Evolutionary conservation across 805 yeast species (phyloP).

Genomic region (Starmerella roubikii): DNA sequence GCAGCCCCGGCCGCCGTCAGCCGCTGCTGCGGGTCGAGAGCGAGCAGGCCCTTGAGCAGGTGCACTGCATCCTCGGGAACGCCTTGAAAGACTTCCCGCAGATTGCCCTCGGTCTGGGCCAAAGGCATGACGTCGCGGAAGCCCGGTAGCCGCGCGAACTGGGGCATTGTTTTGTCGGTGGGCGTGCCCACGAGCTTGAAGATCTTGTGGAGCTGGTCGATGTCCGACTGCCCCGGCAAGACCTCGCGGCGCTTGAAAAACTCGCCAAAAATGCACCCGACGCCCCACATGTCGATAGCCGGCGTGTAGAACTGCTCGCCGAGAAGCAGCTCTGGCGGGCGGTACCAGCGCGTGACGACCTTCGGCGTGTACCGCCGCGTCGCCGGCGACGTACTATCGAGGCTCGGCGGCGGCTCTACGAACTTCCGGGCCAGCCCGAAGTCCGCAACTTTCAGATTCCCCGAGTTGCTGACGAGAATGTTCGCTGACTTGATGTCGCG

Average conservation of each 20-base stretch:
- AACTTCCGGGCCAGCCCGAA: conserved; percentile 82
- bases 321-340: conserved; percentile 85
- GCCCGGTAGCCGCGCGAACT: conserved; percentile 42
- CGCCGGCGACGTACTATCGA: conserved; percentile 33
- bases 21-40: conserved; percentile 58
- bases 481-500: conserved; percentile 97
- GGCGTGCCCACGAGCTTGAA: conserved; percentile 80
- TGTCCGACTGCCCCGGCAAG: conserved; percentile 69
- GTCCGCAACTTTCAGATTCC: conserved; percentile 81
- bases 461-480: conserved; percentile 61
- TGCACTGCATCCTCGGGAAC: conserved; percentile 20
- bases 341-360: conserved; percentile 94
- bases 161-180: conserved; percentile 44
- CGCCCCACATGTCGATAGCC: conserved; percentile 95
- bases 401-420: conserved; percentile 46
- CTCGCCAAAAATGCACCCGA: conserved; percentile 93
- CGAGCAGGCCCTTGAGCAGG: conserved; percentile 46
- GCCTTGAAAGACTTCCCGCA: conserved; percentile 28
- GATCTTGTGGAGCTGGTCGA: conserved; percentile 73
- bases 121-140: conserved; percentile 18
- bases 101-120: conserved; percentile 26
- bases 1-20: conserved; percentile 70
- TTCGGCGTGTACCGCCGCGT: conserved; percentile 38
- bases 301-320: conserved; percentile 83
- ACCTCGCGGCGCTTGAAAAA: conserved; percentile 71